These are phyloP conservation scores for Suhomyces emberorum DNA, from an alignment of 805 yeast species.

Conservation along the genomic window DNA sequence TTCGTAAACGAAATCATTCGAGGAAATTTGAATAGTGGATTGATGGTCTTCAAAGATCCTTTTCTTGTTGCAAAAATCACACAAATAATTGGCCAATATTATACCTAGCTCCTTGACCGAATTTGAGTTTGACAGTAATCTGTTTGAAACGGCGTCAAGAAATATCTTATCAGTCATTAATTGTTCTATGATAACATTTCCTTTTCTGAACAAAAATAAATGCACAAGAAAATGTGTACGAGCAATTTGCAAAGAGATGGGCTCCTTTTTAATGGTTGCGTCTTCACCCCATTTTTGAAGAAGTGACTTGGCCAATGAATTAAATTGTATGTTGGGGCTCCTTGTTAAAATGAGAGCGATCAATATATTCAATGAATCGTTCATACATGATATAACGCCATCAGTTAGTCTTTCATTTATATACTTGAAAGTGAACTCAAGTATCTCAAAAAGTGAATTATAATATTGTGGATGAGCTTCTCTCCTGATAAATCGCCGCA, in stretches of 20 bases:
- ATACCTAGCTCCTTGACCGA: constrained; percentile 53
- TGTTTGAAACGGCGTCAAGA: constrained; percentile 48
- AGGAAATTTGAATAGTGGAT: background rate
- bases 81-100: constrained; percentile 51
- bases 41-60: constrained; percentile 24
- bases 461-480: background rate
- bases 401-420: constrained; percentile 22
- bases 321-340: constrained; percentile 1
- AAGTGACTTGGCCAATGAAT: constrained; percentile 6
- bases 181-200: constrained; percentile 15
- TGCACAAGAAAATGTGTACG: constrained; percentile 48
- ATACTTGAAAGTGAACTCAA: constrained; percentile 12
- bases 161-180: constrained; percentile 40
- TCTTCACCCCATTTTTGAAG: constrained; percentile 28
- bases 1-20: background rate
- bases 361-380: constrained; percentile 13
- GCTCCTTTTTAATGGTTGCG: constrained; percentile 33
- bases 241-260: constrained; percentile 43
- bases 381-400: constrained; percentile 12
- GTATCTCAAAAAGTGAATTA: background rate
- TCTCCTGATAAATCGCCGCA: background rate
- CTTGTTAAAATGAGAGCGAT: constrained; percentile 12
- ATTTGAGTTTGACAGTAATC: constrained; percentile 49
- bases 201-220: constrained; percentile 21
- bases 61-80: constrained; percentile 27